Evolutionary conservation across 805 yeast genomes (phyloP), one percentile per base, ranked within the genome.

Genomic region (Myxozyma geophila): DNA sequence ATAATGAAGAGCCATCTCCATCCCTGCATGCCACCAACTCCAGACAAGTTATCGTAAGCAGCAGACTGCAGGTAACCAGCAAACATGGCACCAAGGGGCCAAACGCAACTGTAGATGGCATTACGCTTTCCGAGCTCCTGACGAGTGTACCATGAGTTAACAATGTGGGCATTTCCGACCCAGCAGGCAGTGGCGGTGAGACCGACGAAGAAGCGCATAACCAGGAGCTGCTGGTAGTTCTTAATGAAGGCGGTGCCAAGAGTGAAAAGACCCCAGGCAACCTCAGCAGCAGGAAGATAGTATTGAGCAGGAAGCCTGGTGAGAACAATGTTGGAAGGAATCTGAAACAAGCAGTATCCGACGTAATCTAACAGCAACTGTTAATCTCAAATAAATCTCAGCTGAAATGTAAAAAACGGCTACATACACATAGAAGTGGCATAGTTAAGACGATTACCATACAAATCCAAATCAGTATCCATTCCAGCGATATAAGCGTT

Each of bases 1-100:
- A 87, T 80, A 50, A 88, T 82, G 70, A 85, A 87, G 70, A 85
- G 83, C 91, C 91, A 88, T 77, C 86, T 80, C 91, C 91, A 88
- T 13, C 89, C 89, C 85, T 7, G 79, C 80, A 13, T 83, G 74
- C 90, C 90, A 51, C 73, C 71, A 9, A 71, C 75, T 40, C 87
- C 89, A 59, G 79, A 74, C 67, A 87, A 72, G 48, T 74, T 70
- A 23, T 78, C 70, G 61, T 76, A 81, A 28, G 86, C 81, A 8
- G 87, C 83, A n/a, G 87, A 83, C 68, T 86, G 87, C 49, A 87
- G 76, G 64, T 85, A 82, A 51, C 90, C 88, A 0, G 88, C 80
- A 19, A 88, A 84, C 66, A 87, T 77, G 23, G 82, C 76, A 43
- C 89, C 92, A 39, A 88, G 76, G 64, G 82, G 84, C 68, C 85